Evolutionary conservation across 371 early-diverging fungal genomes (phyloP), one percentile per base, ranked within the genome.

Genomic region (Mortierella sp.): DNA sequence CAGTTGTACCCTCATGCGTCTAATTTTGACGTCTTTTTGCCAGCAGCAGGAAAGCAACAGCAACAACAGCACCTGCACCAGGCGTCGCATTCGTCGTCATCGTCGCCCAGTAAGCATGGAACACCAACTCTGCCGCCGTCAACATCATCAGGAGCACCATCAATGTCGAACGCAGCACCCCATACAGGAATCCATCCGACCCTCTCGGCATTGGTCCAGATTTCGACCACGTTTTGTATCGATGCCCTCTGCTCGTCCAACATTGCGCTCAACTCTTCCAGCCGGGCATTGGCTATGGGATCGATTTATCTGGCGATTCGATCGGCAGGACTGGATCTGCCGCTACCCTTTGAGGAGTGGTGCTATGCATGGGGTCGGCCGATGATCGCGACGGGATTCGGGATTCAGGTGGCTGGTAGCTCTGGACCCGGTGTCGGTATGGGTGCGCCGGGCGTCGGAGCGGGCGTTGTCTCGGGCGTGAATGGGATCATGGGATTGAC

Each of bases 281-380:
- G 83, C 26, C 72, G 83, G 11, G 79, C 73, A 19, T 66, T 82
- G 71, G 83, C 83, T 0, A 75, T 82, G 83, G 83, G 83, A 41
- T 43, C 83, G 2, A 82, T 78, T 34, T 82, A 82, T 64, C 63
- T 82, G n/a, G 83, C 83, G 10, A 52, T 82, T 29, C 78, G 83
- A 11, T 71, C 79, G 7, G 79, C 73, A 29, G 78, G 78, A 13
- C 39, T 82, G 16, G 83, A 82, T 22, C 53, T 82, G 19, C 83
- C 83, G 2, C 44, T 82, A 47, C 76, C 83, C 6, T 82, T 82
- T 45, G 75, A 82, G 53, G 83, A 82, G 13, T 82, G 83, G 83
- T 82, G 83, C 26, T 75, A 78, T 64, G 83, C 83, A 7, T 82
- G 83, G 83, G 83, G 83, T 13, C 52, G 75, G 26, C 75, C 83